These are phyloP conservation scores for Solanum commersonii DNA, from an alignment of 257 asterid species.

Conservation along the genomic window DNA sequence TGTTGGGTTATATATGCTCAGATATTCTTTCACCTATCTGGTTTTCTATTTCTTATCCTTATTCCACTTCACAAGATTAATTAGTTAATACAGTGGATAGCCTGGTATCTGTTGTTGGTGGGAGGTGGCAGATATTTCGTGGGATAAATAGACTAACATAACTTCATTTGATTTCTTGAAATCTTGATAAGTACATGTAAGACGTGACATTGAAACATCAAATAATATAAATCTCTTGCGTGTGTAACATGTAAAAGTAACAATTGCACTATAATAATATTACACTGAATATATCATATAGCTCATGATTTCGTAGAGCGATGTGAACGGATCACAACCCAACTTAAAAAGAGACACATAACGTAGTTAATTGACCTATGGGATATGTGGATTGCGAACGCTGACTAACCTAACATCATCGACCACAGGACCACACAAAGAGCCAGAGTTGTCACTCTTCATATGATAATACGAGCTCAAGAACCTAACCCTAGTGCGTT, in stretches of 20 bases:
- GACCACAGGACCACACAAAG: slow-evolving; percentile 19
- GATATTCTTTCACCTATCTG: background rate
- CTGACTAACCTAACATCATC: slow-evolving; percentile 11
- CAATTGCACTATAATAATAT: background rate
- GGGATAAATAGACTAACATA: background rate
- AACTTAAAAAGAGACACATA: background rate
- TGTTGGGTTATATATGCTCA: background rate
- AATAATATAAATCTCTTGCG: background rate
- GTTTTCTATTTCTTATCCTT: background rate
- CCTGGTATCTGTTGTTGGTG: background rate
- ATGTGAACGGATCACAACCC: background rate
- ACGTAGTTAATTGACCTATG: background rate
- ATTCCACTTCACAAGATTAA: background rate
- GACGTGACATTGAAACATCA: background rate
- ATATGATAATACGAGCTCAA: slow-evolving; percentile 18
- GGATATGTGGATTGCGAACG: background rate
- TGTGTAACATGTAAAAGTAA: background rate
- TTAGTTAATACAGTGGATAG: background rate
- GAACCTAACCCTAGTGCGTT: slow-evolving; percentile 9
- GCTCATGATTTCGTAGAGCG: background rate
- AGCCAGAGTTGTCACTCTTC: slow-evolving; percentile 15
- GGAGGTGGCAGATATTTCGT: background rate
- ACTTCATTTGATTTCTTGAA: background rate
- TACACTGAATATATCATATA: background rate
- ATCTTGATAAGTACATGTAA: background rate